phyloP scores from a whole-genome alignment of 768 basidiomycete genomes.

The Podaxis carcinomalis region DNA sequence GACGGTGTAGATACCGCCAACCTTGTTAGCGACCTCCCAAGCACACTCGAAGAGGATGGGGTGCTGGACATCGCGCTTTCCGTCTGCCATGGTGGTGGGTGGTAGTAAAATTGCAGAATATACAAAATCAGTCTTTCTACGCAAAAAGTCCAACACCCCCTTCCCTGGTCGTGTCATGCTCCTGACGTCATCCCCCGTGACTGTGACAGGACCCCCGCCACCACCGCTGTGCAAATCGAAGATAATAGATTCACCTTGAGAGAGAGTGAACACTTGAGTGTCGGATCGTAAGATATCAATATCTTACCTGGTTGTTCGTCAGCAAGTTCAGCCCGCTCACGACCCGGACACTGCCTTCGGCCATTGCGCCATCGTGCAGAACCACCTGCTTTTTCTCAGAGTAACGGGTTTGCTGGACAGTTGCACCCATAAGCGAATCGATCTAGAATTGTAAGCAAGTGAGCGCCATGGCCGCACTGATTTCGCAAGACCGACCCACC shows the following conservation, averaged over 20 bases:
- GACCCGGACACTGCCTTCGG: constrained; percentile 32
- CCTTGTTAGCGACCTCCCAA: constrained; percentile 99
- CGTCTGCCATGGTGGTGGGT: constrained; percentile 28
- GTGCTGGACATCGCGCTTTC: constrained; percentile 69
- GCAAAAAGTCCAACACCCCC: constrained; percentile 16
- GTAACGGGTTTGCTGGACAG: constrained; percentile 77
- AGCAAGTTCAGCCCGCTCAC: constrained; percentile 67
- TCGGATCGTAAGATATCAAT: neutral
- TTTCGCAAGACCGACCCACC: constrained; percentile 35
- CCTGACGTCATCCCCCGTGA: constrained; percentile 23
- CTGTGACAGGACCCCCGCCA: constrained; percentile 20
- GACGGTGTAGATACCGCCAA: constrained; percentile 99
- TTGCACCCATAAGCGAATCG: constrained; percentile 86
- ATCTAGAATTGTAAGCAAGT: constrained; percentile 40
- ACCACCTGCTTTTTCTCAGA: constrained; percentile 57
- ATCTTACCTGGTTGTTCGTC: constrained; percentile 75
- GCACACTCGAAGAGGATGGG: constrained; percentile 91
- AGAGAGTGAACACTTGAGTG: neutral
- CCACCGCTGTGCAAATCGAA: constrained; percentile 28
- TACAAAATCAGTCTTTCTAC: constrained; percentile 17
- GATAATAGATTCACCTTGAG: constrained; percentile 37
- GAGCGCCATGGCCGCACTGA: neutral
- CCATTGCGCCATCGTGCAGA: constrained; percentile 47
- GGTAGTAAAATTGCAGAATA: constrained; percentile 14
- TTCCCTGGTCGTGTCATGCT: constrained; percentile 5